A percentile compares a stretch with the other conserved stretches of the same genome.
Evolutionary conservation across 2,329 filamentous ascomycete species (phyloP).

Genomic region (Colletotrichum australisinense): DNA sequence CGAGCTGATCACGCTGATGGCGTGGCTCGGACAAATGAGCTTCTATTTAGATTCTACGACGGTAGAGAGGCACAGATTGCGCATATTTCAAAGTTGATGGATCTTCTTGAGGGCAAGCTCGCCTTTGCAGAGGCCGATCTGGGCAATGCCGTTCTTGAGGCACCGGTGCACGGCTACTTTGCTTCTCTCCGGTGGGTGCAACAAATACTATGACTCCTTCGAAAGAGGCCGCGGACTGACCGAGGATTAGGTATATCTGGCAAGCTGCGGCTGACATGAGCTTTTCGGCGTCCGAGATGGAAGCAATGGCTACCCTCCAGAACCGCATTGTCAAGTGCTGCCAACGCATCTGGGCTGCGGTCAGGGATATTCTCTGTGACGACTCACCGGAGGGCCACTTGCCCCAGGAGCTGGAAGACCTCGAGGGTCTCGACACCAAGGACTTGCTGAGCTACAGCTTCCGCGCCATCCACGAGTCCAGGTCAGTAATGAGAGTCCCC

Average conservation of each 20-base stretch:
- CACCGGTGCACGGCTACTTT: conserved; percentile 77
- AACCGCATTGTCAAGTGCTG: conserved; percentile 70
- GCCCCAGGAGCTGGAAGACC: conserved; percentile 79
- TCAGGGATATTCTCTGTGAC: conserved; percentile 84
- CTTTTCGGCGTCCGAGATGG: conserved; percentile 50
- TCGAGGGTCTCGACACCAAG: conserved; percentile 82
- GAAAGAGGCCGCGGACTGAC: conserved; percentile 19
- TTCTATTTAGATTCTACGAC: conserved; percentile 71
- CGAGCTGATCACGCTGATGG: conserved; percentile 94
- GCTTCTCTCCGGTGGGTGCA: conserved; percentile 70
- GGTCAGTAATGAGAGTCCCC: conserved; percentile 58
- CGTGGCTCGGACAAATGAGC: conserved; percentile 79
- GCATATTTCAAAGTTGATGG: conserved; percentile 69
- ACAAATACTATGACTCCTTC: neutral
- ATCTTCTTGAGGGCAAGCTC: conserved; percentile 74
- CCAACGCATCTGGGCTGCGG: conserved; percentile 78
- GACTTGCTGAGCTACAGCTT: conserved; percentile 95
- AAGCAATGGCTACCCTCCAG: conserved; percentile 56
- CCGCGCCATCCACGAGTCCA: conserved; percentile 93
- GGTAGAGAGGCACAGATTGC: conserved; percentile 54
- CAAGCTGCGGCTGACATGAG: conserved; percentile 57
- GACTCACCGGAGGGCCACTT: conserved; percentile 94
- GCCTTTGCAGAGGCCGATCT: conserved; percentile 72
- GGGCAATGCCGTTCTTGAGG: conserved; percentile 72
- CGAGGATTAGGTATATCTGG: conserved; percentile 61